Base-by-base conservation (phyloP, 371 early-diverging fungal genomes). In the Apophysomyces sp. region DNA sequence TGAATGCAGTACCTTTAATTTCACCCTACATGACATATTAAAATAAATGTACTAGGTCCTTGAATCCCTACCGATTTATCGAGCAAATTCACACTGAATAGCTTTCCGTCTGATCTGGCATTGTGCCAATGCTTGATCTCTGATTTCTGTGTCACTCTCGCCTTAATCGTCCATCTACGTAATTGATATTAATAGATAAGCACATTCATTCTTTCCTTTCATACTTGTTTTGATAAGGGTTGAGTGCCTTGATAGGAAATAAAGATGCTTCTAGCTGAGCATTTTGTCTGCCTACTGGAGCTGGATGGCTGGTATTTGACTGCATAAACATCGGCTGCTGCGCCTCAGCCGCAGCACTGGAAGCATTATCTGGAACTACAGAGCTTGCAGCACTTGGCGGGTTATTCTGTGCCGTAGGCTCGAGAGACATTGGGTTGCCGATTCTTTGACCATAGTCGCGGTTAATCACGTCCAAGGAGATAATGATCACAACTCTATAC, bases 1-100 rank as follows among this genome's bases (percentile, higher is more conserved):
- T 89, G 74, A 97, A 98, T 13, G 80, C 92, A 1, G 95, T 95
- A 3, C 91, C 95, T 52, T 90, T 86, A 67, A 98, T 97, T 68
- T 96, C 96, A 51, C 94, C 93, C 86, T 90, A 65, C 6, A 11
- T 18, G 9, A n/a, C 49, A 8, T 44, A 4, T 36, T 12, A 15
- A 15, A 51, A 6, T 12, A 49, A n/a, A 21, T 15, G 37, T 21
- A 7, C 29, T 4, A n/a, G 7, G 49, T 21, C 8, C 11, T 4
- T 9, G 16, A 41, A 15, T 21, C 69, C 86, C 66, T 83, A 91
- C 81, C 29, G 87, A 84, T 60, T 92, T 89, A 71, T 99, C 99
- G 29, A 92, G 78, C 49, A 98, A 76, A 15, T 88, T 90, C 52
- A 94, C 86, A 69, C 89, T 93, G 69, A 98, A 98, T 3, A 98